phyloP scores from a whole-genome alignment of 2,329 filamentous ascomycete genomes.

The Sarocladium oryzae region DNA sequence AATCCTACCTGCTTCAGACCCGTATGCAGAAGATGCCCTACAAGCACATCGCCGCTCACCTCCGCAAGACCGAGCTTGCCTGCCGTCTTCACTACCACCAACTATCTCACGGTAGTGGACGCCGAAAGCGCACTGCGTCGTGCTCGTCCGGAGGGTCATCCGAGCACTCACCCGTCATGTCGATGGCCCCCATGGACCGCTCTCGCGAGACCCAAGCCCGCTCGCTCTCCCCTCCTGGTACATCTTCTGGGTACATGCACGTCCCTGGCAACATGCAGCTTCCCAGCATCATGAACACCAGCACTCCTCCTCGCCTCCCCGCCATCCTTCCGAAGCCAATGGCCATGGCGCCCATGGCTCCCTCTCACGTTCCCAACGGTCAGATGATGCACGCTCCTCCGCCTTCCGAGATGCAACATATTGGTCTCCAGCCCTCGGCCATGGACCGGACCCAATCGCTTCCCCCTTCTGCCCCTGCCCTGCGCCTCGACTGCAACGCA shows the following conservation, averaged over 20 bases:
- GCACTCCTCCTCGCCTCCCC: slow-evolving; percentile 44
- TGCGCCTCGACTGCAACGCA: slow-evolving; percentile 54
- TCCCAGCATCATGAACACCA: slow-evolving; percentile 42
- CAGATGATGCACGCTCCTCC: slow-evolving; percentile 5
- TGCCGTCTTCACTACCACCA: slow-evolving; percentile 86
- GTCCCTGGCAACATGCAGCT: slow-evolving; percentile 43
- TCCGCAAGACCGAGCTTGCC: slow-evolving; percentile 83
- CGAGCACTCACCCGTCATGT: slow-evolving; percentile 44
- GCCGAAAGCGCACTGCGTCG: slow-evolving; percentile 69
- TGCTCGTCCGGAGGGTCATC: slow-evolving; percentile 54
- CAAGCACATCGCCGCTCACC: slow-evolving; percentile 78
- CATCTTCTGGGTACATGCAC: slow-evolving; percentile 38
- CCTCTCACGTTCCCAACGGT: neutral
- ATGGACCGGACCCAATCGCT: slow-evolving; percentile 10
- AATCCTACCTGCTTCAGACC: slow-evolving; percentile 76
- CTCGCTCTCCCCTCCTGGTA: slow-evolving; percentile 42
- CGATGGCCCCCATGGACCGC: slow-evolving; percentile 39
- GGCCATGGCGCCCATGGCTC: slow-evolving; percentile 28
- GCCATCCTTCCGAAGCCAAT: slow-evolving; percentile 62
- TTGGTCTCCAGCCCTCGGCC: slow-evolving; percentile 1
- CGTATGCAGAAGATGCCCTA: slow-evolving; percentile 85
- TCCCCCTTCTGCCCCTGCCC: slow-evolving; percentile 32
- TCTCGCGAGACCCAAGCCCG: slow-evolving; percentile 40
- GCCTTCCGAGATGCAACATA: slow-evolving; percentile 1
- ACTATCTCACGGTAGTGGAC: slow-evolving; percentile 73